These are phyloP conservation scores for Fusarium aywerte DNA, from an alignment of 2,329 filamentous ascomycete genomes.

Conservation along the genomic window DNA sequence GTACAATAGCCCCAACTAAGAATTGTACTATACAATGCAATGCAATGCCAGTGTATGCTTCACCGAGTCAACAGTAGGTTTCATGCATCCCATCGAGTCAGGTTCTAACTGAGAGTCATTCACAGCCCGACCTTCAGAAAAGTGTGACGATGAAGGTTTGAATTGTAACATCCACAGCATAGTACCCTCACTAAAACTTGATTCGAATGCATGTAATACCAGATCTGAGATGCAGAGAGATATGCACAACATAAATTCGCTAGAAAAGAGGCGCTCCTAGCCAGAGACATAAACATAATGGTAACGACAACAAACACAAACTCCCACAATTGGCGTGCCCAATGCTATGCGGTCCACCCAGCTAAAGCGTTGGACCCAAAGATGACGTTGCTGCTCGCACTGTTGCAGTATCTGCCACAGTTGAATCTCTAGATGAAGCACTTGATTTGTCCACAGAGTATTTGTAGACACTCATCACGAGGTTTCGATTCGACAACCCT, in stretches of 20 bases:
- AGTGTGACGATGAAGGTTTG: constrained; percentile 10
- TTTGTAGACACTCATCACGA: constrained; percentile 9
- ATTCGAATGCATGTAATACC: constrained; percentile 31
- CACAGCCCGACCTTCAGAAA: not conserved
- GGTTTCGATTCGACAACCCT: constrained; percentile 20
- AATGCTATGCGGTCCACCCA: constrained; percentile 23
- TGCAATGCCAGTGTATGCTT: not conserved
- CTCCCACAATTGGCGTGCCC: constrained; percentile 14
- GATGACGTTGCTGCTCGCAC: constrained; percentile 35
- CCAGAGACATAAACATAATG: constrained; percentile 21
- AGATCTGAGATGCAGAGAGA: constrained; percentile 39
- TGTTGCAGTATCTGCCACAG: constrained; percentile 35
- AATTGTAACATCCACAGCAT: not conserved
- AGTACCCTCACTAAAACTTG: constrained; percentile 6
- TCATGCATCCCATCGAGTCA: constrained; percentile 31
- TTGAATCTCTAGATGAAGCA: not conserved
- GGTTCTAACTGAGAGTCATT: constrained; percentile 30
- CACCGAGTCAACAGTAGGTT: constrained; percentile 29
- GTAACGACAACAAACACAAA: constrained; percentile 12
- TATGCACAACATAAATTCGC: constrained; percentile 43
- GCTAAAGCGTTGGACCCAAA: constrained; percentile 3
- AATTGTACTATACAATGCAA: constrained; percentile 20
- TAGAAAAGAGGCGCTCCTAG: constrained; percentile 10
- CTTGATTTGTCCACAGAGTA: constrained; percentile 13
- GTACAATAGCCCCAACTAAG: constrained; percentile 1